A percentile compares a stretch with the other conserved stretches of the same genome.
Conservation (phyloP, 2,329 filamentous ascomycete species). For the Phoma sp. region DNA sequence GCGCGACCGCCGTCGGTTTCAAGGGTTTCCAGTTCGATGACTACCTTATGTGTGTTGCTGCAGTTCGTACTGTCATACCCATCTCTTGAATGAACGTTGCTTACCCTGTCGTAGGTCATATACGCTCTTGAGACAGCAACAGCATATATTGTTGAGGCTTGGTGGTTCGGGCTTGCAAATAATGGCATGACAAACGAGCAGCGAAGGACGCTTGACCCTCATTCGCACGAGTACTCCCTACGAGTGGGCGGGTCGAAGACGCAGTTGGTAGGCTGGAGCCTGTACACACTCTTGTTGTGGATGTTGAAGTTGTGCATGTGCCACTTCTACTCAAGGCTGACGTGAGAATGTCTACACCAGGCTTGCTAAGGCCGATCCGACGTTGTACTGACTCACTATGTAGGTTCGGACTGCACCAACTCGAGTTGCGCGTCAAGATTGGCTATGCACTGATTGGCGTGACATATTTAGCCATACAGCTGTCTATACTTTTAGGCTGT, state of each 20-base stretch:
- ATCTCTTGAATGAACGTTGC: neutral
- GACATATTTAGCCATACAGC: conserved; percentile 60
- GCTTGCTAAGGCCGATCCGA: neutral
- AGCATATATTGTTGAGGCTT: conserved; percentile 59
- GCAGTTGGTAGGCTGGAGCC: conserved; percentile 62
- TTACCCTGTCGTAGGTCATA: conserved; percentile 51
- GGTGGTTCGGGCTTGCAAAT: conserved; percentile 59
- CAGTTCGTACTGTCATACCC: conserved; percentile 49
- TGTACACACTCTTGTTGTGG: conserved; percentile 62
- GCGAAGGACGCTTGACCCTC: conserved; percentile 54
- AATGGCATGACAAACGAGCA: conserved; percentile 49
- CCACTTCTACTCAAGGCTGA: conserved; percentile 63
- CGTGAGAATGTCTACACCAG: conserved; percentile 3
- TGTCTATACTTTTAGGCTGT: conserved; percentile 62
- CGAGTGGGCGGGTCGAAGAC: conserved; percentile 63
- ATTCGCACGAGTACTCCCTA: conserved; percentile 56
- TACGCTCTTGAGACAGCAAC: conserved; percentile 61
- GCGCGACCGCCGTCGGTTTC: conserved; percentile 59
- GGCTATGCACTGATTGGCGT: conserved; percentile 59
- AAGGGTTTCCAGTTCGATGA: conserved; percentile 64
- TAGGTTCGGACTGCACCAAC: conserved; percentile 16
- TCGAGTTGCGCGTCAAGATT: conserved; percentile 49
- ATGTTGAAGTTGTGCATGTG: conserved; percentile 63
- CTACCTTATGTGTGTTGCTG: conserved; percentile 64
- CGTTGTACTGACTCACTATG: conserved; percentile 8